phyloP scores from a whole-genome alignment of 2,329 filamentous ascomycete species.

The Claviceps monticola region DNA sequence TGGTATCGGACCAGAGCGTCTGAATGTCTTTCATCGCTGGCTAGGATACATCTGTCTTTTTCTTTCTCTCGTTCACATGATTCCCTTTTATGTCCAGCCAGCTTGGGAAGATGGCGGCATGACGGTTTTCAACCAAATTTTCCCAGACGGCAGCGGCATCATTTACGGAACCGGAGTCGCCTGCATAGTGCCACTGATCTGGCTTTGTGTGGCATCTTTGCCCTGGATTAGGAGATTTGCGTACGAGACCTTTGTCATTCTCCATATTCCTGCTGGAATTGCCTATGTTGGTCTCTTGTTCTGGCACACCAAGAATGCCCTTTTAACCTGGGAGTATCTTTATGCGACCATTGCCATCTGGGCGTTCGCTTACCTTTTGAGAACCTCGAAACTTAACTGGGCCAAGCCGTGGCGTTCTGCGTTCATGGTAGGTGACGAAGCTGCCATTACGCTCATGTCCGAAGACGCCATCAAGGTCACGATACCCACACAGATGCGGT shows the following conservation, averaged over 20 bases:
- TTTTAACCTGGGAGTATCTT: slow-evolving; percentile 82
- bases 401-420: slow-evolving; percentile 62
- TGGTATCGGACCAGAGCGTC: slow-evolving; percentile 78
- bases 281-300: slow-evolving; percentile 76
- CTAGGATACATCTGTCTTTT: slow-evolving; percentile 75
- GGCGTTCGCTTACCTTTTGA: slow-evolving; percentile 56
- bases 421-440: slow-evolving; percentile 83
- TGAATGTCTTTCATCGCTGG: slow-evolving; percentile 92
- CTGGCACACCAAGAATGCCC: slow-evolving; percentile 91
- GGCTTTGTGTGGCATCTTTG: slow-evolving; percentile 76
- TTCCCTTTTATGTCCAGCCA: slow-evolving; percentile 83
- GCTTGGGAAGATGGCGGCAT: slow-evolving; percentile 70
- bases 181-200: slow-evolving; percentile 64
- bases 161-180: slow-evolving; percentile 80
- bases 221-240: slow-evolving; percentile 61
- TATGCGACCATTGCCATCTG: slow-evolving; percentile 71
- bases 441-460: slow-evolving; percentile 74
- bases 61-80: slow-evolving; percentile 66
- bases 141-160: slow-evolving; percentile 48
- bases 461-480: slow-evolving; percentile 95
- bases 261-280: slow-evolving; percentile 72
- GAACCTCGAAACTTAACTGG: slow-evolving; percentile 86
- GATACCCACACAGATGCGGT: slow-evolving; percentile 81
- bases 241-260: slow-evolving; percentile 73
- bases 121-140: slow-evolving; percentile 54